phyloP scores from a whole-genome alignment of 306 rosid species.

The Albizia julibrissin region DNA sequence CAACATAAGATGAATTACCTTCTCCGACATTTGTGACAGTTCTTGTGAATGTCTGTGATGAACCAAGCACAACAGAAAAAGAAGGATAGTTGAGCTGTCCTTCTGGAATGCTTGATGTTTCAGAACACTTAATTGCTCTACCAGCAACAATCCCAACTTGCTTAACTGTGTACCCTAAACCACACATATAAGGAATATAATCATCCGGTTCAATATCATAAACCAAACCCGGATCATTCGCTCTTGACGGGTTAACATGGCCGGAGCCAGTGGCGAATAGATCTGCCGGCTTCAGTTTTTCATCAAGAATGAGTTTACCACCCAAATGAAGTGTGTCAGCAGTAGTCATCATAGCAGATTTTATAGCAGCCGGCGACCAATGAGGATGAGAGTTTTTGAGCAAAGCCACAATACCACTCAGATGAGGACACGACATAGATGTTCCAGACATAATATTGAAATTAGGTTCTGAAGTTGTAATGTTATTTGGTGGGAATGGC shows the following conservation, averaged over 20 bases:
- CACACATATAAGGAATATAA: conserved; percentile 74
- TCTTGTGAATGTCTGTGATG: conserved; percentile 65
- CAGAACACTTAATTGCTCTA: conserved; percentile 48
- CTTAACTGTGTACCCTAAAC: conserved; percentile 53
- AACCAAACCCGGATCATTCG: conserved; percentile 70
- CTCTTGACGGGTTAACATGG: conserved; percentile 74
- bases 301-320: conserved; percentile 49
- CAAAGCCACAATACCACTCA: conserved; percentile 78
- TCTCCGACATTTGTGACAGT: conserved; percentile 77
- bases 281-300: conserved; percentile 57
- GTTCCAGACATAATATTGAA: conserved; percentile 76
- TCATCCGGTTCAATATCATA: conserved; percentile 69
- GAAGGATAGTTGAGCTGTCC: conserved; percentile 81
- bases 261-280: conserved; percentile 73
- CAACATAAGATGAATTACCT: conserved; percentile 48
- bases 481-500: conserved; percentile 57
- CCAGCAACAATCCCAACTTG: conserved; percentile 55
- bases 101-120: conserved; percentile 59
- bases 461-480: conserved; percentile 41
- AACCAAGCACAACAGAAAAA: conserved; percentile 56
- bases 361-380: conserved; percentile 83
- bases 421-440: conserved; percentile 88
- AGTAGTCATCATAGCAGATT: conserved; percentile 80
- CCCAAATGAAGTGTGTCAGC: conserved; percentile 40
- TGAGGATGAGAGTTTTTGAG: conserved; percentile 73